phyloP scores from a whole-genome alignment of 768 basidiomycete genomes.

The Kwoniella sp. region DNA sequence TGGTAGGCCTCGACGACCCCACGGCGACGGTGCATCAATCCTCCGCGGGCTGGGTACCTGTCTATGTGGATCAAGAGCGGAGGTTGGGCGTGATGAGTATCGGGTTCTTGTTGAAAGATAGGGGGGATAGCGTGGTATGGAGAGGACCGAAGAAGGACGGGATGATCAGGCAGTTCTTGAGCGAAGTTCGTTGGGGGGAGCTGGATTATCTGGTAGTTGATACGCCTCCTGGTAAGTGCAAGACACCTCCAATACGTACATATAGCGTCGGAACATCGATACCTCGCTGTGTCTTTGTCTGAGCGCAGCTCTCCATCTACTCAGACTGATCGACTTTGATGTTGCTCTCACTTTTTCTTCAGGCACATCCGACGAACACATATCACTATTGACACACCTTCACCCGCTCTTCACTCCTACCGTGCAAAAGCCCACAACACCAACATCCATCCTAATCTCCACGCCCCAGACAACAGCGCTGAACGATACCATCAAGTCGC shows the following conservation, averaged over 20 bases:
- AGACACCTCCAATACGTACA: too few species aligned
- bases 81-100: slow-evolving; percentile 94
- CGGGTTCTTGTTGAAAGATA: slow-evolving; percentile 86
- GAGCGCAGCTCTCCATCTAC: not conserved
- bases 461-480: slow-evolving; percentile 97
- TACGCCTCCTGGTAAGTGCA: slow-evolving; percentile 84
- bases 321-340: not conserved
- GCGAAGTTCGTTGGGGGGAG: slow-evolving; percentile 97
- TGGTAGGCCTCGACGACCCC: slow-evolving; percentile 76
- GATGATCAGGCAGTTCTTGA: slow-evolving; percentile 94
- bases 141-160: slow-evolving; percentile 99
- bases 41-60: slow-evolving; percentile 95
- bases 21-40: slow-evolving; percentile 82
- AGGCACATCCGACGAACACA: slow-evolving; percentile 99
- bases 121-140: slow-evolving; percentile 94
- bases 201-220: slow-evolving; percentile 94
- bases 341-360: slow-evolving; percentile 3
- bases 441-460: slow-evolving; percentile 81
- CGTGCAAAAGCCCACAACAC: slow-evolving; percentile 60
- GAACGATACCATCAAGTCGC: slow-evolving; percentile 91
- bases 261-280: not conserved
- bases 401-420: slow-evolving; percentile 68
- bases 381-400: slow-evolving; percentile 91
- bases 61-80: slow-evolving; percentile 80
- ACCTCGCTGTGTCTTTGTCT: not conserved